These are phyloP conservation scores for Fusarium lateritium DNA, from an alignment of 2,329 filamentous ascomycete species.

Conservation along the genomic window DNA sequence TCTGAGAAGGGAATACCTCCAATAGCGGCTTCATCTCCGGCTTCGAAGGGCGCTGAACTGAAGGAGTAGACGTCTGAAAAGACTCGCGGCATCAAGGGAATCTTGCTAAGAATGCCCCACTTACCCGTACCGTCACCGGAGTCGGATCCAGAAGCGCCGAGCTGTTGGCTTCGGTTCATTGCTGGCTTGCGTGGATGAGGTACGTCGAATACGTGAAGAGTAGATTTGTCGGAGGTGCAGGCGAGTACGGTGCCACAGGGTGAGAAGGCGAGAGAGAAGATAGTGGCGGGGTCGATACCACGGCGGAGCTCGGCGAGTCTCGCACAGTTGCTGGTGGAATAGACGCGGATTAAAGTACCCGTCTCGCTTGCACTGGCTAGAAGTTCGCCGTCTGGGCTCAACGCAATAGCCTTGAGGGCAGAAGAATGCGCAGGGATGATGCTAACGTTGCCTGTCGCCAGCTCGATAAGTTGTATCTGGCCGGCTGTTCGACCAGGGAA, in stretches of 20 bases:
- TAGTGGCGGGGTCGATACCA: slow-evolving; percentile 88
- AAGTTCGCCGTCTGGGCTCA: slow-evolving; percentile 85
- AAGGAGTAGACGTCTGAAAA: slow-evolving; percentile 95
- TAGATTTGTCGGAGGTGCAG: slow-evolving; percentile 96
- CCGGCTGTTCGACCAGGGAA: slow-evolving; percentile 91
- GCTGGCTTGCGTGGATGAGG: slow-evolving; percentile 67
- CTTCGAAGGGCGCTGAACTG: slow-evolving; percentile 83
- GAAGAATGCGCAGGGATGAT: slow-evolving; percentile 94
- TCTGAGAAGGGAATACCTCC: slow-evolving; percentile 62
- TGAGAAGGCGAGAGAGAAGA: slow-evolving; percentile 91
- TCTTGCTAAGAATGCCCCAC: slow-evolving; percentile 87
- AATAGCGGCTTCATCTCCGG: slow-evolving; percentile 78
- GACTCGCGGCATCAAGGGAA: slow-evolving; percentile 86
- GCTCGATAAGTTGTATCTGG: slow-evolving; percentile 89
- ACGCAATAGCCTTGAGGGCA: slow-evolving; percentile 80
- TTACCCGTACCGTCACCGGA: slow-evolving; percentile 75
- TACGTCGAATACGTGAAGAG: slow-evolving; percentile 93
- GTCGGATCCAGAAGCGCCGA: slow-evolving; percentile 50
- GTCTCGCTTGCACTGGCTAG: slow-evolving; percentile 92
- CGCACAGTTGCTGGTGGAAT: slow-evolving; percentile 83
- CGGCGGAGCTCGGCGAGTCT: slow-evolving; percentile 87
- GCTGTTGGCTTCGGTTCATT: slow-evolving; percentile 52
- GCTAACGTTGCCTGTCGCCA: slow-evolving; percentile 84
- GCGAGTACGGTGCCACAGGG: slow-evolving; percentile 85
- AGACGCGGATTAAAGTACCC: slow-evolving; percentile 91